A percentile compares a stretch with the other conserved stretches of the same genome.
Evolutionary conservation across 1,139 yeast genomes (phyloP).

Genomic region (Geotrichum histeridarum): DNA sequence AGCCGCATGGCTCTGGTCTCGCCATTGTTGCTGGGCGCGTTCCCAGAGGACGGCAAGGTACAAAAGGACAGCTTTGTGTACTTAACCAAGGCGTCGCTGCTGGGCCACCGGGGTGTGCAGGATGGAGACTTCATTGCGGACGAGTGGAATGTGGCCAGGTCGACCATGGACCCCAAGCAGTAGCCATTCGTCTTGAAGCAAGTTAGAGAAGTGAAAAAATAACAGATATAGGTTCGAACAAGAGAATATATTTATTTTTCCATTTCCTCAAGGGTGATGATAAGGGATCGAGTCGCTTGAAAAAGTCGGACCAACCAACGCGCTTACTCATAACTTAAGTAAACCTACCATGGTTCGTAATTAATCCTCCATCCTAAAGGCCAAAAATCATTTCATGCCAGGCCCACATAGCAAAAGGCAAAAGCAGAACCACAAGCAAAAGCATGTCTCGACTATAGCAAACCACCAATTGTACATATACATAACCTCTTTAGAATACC

Average conservation of each 20-base stretch:
- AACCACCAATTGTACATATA: too few species aligned
- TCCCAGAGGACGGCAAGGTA: constrained; percentile 27
- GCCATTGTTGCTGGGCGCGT: constrained; percentile 21
- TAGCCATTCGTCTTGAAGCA: not conserved
- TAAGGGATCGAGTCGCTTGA: not conserved
- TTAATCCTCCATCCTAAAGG: too few species aligned
- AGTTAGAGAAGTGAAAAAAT: not conserved
- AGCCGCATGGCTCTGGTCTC: constrained; percentile 59
- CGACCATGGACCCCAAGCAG: constrained; percentile 5
- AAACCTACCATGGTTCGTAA: too few species aligned
- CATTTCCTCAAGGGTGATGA: not conserved
- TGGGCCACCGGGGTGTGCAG: constrained; percentile 22
- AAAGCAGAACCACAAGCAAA: too few species aligned
- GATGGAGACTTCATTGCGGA: constrained; percentile 22
- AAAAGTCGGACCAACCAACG: not conserved
- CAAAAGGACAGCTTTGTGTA: constrained; percentile 28
- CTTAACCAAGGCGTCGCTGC: constrained; percentile 26
- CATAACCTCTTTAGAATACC: too few species aligned
- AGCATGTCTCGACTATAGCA: too few species aligned
- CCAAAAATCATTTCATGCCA: too few species aligned
- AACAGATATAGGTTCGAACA: not conserved
- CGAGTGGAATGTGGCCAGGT: constrained; percentile 20
- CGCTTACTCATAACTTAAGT: too few species aligned
- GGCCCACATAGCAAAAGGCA: too few species aligned
- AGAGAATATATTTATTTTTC: not conserved